These are phyloP conservation scores for Cichorium intybus DNA, from an alignment of 140 eudicot species.

Conservation along the genomic window DNA sequence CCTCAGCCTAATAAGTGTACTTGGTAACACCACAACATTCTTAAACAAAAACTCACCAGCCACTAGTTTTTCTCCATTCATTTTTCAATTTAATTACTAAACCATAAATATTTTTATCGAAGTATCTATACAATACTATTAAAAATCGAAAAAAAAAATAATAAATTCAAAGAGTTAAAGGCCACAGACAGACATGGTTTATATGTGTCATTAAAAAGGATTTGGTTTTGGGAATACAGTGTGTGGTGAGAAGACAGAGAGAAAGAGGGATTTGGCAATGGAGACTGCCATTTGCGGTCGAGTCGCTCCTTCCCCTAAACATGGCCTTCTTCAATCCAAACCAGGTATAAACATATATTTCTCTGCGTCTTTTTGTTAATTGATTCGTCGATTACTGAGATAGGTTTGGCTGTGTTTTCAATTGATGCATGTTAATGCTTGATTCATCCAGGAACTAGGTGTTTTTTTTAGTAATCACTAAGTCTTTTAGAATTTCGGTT, in stretches of 20 bases:
- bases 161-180: neutral
- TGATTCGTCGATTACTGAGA: neutral
- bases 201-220: conserved; percentile 5
- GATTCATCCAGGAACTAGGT: neutral
- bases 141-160: neutral
- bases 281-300: conserved; percentile 73
- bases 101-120: neutral
- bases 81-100: neutral
- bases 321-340: conserved; percentile 41
- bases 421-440: neutral
- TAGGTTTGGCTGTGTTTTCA: neutral
- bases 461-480: neutral
- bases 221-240: conserved; percentile 10
- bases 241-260: conserved; percentile 25
- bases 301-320: conserved; percentile 59
- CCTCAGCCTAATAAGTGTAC: conserved; percentile 17
- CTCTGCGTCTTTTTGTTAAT: neutral
- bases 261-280: conserved; percentile 32
- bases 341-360: conserved; percentile 29
- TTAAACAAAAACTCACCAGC: conserved; percentile 3
- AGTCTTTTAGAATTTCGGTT: neutral
- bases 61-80: neutral
- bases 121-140: neutral
- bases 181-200: conserved; percentile 14
- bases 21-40: conserved; percentile 9